A percentile compares a stretch with the other conserved stretches of the same genome.
These are phyloP conservation scores for Penicillium sp. DNA, from an alignment of 2,329 filamentous ascomycete genomes.

Conservation along the genomic window DNA sequence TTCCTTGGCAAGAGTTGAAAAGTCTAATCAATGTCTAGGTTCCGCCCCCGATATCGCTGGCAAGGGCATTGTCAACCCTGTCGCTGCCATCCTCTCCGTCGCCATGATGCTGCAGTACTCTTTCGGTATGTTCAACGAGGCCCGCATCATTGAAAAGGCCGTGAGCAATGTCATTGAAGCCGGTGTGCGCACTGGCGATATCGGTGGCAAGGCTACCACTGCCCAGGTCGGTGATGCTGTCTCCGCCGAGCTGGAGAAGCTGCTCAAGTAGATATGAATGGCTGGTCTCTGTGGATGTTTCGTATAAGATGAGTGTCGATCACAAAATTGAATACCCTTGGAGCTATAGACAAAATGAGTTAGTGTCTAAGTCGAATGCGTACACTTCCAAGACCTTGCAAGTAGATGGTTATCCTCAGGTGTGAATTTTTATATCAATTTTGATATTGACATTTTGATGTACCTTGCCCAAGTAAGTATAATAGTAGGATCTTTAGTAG, in stretches of 20 bases:
- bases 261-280: slow-evolving; percentile 49
- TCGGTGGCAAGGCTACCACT: slow-evolving; percentile 71
- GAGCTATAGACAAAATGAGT: background rate
- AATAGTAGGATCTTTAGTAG: too few relatives aligned
- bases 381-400: too few relatives aligned
- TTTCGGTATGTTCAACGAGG: slow-evolving; percentile 69
- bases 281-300: slow-evolving; percentile 4
- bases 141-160: slow-evolving; percentile 37
- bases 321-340: slow-evolving; percentile 23
- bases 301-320: slow-evolving; percentile 25
- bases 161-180: slow-evolving; percentile 61
- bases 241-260: slow-evolving; percentile 63
- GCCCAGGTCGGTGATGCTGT: slow-evolving; percentile 77
- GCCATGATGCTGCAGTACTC: slow-evolving; percentile 97
- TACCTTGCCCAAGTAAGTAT: too few relatives aligned
- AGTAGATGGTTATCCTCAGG: too few relatives aligned
- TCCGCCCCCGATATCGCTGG: slow-evolving; percentile 92
- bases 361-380: too few relatives aligned
- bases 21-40: slow-evolving; percentile 51
- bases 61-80: slow-evolving; percentile 83
- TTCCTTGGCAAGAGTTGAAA: too few relatives aligned
- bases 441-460: too few relatives aligned
- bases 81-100: slow-evolving; percentile 84
- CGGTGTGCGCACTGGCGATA: slow-evolving; percentile 73
- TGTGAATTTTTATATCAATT: too few relatives aligned